A percentile compares a stretch with the other conserved stretches of the same genome.
Evolutionary conservation across 306 rosid species (phyloP).

Genomic region (Cucumis hystrix): DNA sequence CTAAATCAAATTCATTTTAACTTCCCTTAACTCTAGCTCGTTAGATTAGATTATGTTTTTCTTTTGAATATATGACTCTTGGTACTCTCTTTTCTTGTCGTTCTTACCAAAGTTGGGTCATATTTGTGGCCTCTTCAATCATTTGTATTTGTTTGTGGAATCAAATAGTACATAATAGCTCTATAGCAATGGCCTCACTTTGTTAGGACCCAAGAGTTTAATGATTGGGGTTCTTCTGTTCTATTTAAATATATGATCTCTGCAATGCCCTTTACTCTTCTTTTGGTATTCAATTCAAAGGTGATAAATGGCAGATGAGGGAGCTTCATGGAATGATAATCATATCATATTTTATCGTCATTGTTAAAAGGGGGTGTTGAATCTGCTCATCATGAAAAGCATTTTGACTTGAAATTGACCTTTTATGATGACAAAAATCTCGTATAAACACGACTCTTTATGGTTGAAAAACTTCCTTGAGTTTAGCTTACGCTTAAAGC

Average conservation of each 20-base stretch:
- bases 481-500: background rate
- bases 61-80: background rate
- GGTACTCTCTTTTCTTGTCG: background rate
- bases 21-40: background rate
- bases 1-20: background rate
- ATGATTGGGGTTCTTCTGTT: background rate
- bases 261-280: background rate
- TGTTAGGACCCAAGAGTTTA: background rate
- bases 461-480: background rate
- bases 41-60: background rate
- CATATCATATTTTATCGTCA: too few relatives aligned
- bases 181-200: background rate
- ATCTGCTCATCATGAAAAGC: background rate
- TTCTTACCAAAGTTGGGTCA: background rate
- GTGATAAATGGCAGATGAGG: background rate
- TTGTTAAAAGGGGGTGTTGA: background rate
- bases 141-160: background rate
- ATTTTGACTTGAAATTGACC: constrained; percentile 2
- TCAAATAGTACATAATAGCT: background rate
- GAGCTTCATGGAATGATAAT: background rate
- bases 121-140: background rate
- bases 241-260: background rate
- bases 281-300: background rate
- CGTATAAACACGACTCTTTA: background rate
- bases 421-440: background rate